Evolutionary conservation across 2,329 filamentous ascomycete genomes (phyloP).

Genomic region (Zymoseptoria crescenta): DNA sequence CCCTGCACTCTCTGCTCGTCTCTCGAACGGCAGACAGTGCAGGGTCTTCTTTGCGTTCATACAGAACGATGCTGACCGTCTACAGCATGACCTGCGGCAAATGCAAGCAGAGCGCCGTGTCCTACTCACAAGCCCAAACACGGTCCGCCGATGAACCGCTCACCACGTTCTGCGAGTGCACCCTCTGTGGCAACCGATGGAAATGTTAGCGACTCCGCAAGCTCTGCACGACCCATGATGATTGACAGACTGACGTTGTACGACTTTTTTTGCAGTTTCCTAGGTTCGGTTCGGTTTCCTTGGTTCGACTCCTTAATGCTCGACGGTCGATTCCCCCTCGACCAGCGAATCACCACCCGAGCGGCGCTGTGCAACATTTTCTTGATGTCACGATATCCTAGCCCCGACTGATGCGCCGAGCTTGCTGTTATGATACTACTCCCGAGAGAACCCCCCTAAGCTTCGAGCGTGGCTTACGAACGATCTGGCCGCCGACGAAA

Average conservation of each 20-base stretch:
- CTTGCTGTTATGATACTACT: neutral
- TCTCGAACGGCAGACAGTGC: conserved; percentile 12
- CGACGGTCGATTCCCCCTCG: neutral
- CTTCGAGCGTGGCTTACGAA: neutral
- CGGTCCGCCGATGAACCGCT: conserved; percentile 86
- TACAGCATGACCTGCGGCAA: conserved; percentile 76
- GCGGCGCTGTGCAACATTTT: neutral
- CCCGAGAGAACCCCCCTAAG: neutral
- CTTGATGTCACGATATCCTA: neutral
- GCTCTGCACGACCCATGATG: neutral
- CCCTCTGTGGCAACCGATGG: conserved; percentile 45
- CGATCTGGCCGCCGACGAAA: neutral
- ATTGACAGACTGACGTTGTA: neutral
- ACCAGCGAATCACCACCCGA: neutral
- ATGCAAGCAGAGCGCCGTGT: conserved; percentile 89
- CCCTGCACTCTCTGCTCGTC: conserved; percentile 11
- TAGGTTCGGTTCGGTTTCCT: neutral
- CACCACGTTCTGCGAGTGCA: conserved; percentile 50
- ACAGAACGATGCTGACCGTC: conserved; percentile 27
- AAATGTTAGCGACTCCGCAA: conserved; percentile 30
- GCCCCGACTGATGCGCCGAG: neutral
- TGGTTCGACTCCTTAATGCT: neutral
- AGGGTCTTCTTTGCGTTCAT: conserved; percentile 27
- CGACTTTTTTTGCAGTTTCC: neutral
- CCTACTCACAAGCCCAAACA: conserved; percentile 93